Base-by-base conservation (phyloP, 805 yeast genomes). In the Nakazawaea populi region DNA sequence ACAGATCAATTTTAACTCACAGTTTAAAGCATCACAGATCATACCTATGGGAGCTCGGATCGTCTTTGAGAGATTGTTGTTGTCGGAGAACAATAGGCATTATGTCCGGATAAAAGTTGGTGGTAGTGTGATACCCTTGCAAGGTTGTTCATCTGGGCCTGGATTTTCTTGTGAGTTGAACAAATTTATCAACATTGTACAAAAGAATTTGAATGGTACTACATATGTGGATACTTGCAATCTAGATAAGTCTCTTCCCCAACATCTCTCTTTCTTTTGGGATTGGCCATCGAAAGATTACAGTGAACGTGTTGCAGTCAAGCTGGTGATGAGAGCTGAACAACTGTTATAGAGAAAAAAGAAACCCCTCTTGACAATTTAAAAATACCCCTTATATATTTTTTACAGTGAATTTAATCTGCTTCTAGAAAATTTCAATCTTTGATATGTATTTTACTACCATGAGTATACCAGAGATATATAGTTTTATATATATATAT, bases 41-140 rank as follows among this genome's bases (percentile, higher is more conserved):
- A 71, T 69, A 18, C 83, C 83, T 48, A 74, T 73, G 77, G 82
- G 80, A 43, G 81, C 75, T 6, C 70, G 76, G 55, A 51, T 76
- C 28, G 67, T 73, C 43, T 59, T 75, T 36, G 82, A 78, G 64
- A 70, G 75, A 53, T 62, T 73, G 54, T 59, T 56, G 51, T 75
- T 80, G 61, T 67, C 66, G 38, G 60, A 57, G 31, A 46, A 54
- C 30, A 47, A 53, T 11, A 59, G 61, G 4, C 47, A 53, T 10
- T 78, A 62, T 57, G 75, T 76, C 8, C 72, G 83, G 61, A 66
- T 70, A 39, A 65, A 76, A 18, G 59, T 77, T 36, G 77, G 77
- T 56, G 83, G 77, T 53, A 80, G 80, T 1, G 81, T 79, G 30
- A 66, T 76, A 46, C 82, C 83, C 34, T 58, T 75, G 35, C 71